Percentiles rank a stretch among this genome's conserved stretches.
Conservation (phyloP, 2,329 filamentous ascomycete species). For the Aspergillus transmontanensis region DNA sequence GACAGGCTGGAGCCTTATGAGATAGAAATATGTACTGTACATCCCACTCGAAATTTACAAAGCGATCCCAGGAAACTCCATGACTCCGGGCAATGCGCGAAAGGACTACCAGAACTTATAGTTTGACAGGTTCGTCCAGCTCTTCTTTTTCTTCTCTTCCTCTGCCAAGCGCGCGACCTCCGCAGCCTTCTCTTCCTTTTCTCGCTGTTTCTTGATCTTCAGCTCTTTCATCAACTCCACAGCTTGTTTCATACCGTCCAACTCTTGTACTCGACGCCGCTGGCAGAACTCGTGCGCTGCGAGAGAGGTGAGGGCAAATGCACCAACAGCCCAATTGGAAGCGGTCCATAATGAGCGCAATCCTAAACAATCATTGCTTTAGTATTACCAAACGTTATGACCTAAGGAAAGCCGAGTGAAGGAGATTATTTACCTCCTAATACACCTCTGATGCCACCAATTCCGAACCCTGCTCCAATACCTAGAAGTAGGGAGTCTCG, state of each 20-base stretch:
- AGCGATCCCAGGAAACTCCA: constrained; percentile 32
- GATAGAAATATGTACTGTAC: constrained; percentile 26
- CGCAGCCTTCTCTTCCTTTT: constrained; percentile 45
- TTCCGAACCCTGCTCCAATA: constrained; percentile 75
- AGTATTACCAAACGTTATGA: neutral
- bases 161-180: constrained; percentile 39
- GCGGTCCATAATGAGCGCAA: constrained; percentile 65
- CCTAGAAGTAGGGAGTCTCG: constrained; percentile 80
- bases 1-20: constrained; percentile 13
- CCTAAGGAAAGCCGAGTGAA: neutral
- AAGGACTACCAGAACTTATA: constrained; percentile 50
- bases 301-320: constrained; percentile 70
- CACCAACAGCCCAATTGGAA: constrained; percentile 82
- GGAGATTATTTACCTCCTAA: constrained; percentile 63
- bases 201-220: constrained; percentile 64
- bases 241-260: constrained; percentile 79
- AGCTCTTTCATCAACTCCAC: constrained; percentile 80
- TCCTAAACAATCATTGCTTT: constrained; percentile 20
- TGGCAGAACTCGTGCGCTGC: constrained; percentile 84
- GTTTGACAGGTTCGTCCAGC: constrained; percentile 47
- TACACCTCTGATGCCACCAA: constrained; percentile 74
- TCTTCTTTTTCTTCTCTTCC: constrained; percentile 45
- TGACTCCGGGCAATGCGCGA: constrained; percentile 30
- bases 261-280: constrained; percentile 71
- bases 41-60: constrained; percentile 27